Base-by-base conservation (phyloP, 2,329 filamentous ascomycete species). In the Xylariaceae sp. region DNA sequence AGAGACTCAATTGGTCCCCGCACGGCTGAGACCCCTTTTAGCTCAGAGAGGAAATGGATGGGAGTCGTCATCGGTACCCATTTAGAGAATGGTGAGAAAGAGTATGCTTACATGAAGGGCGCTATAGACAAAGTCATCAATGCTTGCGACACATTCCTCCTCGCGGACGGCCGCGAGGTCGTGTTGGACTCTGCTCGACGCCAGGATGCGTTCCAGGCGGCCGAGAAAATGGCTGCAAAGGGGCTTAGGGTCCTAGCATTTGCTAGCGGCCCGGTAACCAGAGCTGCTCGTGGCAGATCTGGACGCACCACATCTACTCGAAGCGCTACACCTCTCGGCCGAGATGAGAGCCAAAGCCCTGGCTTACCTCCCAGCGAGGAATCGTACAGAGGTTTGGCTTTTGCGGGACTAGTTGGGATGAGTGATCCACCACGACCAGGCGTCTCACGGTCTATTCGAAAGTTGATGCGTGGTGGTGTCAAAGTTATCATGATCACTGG, bases 401-500 rank as follows among this genome's bases (percentile, higher is more conserved):
- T 99, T 77, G 89, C 93, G 32, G 95, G 95, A 3, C 75, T 98
- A 23, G 91, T 98, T 23, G 95, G 95, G 46, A 99, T 99, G 93
- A 96, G 91, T 64, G 95, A 99, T 71, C 95, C 95, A 3, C 95
- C 95, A 2, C 83, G 95, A 48, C 91, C 92, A 63, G 92, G 92
- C 43, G 95, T 99, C 7, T 89, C 91, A 64, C 88, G 89, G 61
- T 92, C 93, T 5, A 97, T 99, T 64, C 84, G 91, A 64, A 88
- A 89, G 59, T 79, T 99, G 52, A 93, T 98, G 88, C 87, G 91
- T 47, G 95, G 95, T 51, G 93, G 93, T 40, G 95, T 99, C 60
- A 95, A 92, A 73, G 91, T 99, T 46, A 96, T 99, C 66, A 99
- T 99, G 95, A 98, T 99, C 64, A 99, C 95, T 9, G 95, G 95